Base-by-base conservation (phyloP, 257 asterid species). In the Fraxinus americana region DNA sequence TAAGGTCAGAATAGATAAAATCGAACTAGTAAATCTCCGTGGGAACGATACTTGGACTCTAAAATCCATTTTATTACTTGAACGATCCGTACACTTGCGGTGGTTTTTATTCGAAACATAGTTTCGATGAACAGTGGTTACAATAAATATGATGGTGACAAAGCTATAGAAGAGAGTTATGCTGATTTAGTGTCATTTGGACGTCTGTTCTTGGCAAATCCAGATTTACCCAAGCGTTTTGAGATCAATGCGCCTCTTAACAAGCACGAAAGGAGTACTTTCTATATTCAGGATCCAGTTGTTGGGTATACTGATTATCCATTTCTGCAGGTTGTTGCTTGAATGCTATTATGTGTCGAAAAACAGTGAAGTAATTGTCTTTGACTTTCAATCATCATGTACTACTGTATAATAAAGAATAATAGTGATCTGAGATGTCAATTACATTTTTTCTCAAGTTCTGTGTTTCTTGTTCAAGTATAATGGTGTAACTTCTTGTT, bases 141-240 rank as follows among this genome's bases (percentile, higher is more conserved):
- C 57, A 67, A 77, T 10, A 87, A 86, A 65, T 32, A 73, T 30
- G 77, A 79, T 7, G 90, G 87, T 4, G 80, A 79, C 30, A 83
- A 84, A 57, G 88, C 88, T 2, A 72, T 84, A 19, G 79, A 72
- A 32, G 63, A 80, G 35, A 80, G 84, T 19, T 82, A 80, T 48
- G 85, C 87, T 27, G 88, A 87, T 69, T 79, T 84, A 75, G 86
- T 87, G 27, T 80, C 88, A 2, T 87, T 71, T 66, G 88, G 90
- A 17, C 78, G 84, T 14, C 77, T 82, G 45, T 87, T 87, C 75
- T 82, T 86, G 67, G 83, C 88, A 0, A 86, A 86, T 67, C 88
- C 90, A 0, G 90, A 84, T 73, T 84, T 84, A 45, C 84, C 82
- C 11, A 34, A 75, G 77, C 81, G 90, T 34, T 74, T 86, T 6